Conservation (phyloP, 352 stramenopile species). For the Globisporangium perplexum region DNA sequence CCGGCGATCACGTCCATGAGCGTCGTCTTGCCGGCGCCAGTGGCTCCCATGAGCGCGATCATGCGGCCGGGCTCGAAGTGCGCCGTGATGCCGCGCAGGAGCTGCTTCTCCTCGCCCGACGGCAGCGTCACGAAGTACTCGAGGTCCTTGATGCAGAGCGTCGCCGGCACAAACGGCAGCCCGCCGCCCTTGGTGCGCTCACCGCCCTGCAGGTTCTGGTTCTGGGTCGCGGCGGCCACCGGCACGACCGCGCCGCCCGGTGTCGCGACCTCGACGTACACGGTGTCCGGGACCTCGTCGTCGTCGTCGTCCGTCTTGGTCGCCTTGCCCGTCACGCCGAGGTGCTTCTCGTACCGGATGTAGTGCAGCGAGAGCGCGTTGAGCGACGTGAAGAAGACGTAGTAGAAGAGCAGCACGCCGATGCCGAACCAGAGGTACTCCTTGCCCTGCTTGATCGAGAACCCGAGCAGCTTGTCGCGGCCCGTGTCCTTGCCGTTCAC, state of each 20-base stretch:
- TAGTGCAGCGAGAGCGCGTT: conserved; percentile 33
- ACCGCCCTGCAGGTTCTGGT: no score
- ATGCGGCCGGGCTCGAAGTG: conserved; percentile 35
- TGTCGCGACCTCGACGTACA: not conserved
- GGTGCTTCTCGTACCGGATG: conserved; percentile 25
- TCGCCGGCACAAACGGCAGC: conserved; percentile 20
- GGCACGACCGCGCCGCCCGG: not conserved
- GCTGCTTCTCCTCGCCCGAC: conserved; percentile 22
- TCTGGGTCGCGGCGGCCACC: no score
- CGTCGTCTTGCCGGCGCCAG: conserved; percentile 53
- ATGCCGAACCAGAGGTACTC: conserved; percentile 35
- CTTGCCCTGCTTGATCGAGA: conserved; percentile 13
- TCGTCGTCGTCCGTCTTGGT: not conserved
- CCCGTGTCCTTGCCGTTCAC: not conserved
- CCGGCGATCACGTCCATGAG: conserved; percentile 48
- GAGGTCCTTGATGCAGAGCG: conserved; percentile 24
- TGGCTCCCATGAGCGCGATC: conserved; percentile 62
- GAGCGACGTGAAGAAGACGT: conserved; percentile 31
- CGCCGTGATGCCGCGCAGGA: conserved; percentile 34
- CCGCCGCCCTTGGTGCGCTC: not conserved
- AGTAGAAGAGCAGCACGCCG: conserved; percentile 28
- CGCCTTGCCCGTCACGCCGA: conserved; percentile 3
- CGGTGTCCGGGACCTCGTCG: not conserved
- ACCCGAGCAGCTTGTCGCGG: not conserved
- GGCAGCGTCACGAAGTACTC: conserved; percentile 43